Conservation (phyloP, 2,329 filamentous ascomycete species). For the Hymenoscyphus linearis region DNA sequence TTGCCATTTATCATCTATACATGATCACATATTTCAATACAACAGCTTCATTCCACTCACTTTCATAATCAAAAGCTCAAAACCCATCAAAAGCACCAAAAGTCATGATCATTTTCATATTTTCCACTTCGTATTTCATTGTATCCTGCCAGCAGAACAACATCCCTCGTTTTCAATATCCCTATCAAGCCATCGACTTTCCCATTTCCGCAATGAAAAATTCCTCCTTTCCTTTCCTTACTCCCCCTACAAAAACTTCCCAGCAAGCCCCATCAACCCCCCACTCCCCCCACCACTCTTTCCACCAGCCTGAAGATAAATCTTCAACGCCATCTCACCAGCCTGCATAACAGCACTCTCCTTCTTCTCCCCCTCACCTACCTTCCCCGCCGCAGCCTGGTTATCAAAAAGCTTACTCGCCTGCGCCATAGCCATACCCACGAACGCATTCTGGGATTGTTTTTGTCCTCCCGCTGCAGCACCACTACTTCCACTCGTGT, state of each 20-base stretch:
- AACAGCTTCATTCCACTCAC: no score
- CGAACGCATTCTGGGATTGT: constrained; percentile 63
- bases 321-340: constrained; percentile 81
- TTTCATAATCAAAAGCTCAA: no score
- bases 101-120: no score
- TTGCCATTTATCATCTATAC: no score
- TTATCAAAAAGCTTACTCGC: constrained; percentile 67
- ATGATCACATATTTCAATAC: no score
- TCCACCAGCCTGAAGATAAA: constrained; percentile 74
- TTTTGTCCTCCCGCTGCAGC: constrained; percentile 46
- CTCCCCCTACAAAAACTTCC: constrained; percentile 52
- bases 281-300: constrained; percentile 39
- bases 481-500: constrained; percentile 41
- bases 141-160: no score
- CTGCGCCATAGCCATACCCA: constrained; percentile 83
- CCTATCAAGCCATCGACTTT: no score
- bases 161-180: no score
- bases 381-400: constrained; percentile 49
- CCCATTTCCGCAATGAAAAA: no score
- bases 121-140: no score
- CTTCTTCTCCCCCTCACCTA: constrained; percentile 62
- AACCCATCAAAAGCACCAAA: no score
- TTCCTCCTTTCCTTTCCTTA: no score
- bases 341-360: constrained; percentile 74
- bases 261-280: constrained; percentile 47